phyloP scores from a whole-genome alignment of 2,329 filamentous ascomycete species.

The Botrytis elliptica region DNA sequence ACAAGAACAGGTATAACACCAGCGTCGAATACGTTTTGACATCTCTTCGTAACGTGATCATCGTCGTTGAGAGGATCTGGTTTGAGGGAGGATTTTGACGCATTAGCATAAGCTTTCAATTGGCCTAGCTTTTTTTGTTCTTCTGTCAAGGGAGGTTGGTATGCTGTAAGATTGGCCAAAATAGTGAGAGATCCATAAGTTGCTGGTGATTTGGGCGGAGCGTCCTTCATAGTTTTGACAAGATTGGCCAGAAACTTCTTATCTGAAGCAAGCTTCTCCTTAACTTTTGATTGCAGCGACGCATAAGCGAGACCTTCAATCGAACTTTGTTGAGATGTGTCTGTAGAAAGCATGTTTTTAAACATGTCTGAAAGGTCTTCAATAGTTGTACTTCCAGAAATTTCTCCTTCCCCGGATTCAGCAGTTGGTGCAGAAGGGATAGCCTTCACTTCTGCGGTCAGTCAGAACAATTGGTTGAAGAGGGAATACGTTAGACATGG shows the following conservation, averaged over 20 bases:
- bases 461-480: constrained; percentile 33
- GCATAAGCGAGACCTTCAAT: constrained; percentile 92
- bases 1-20: constrained; percentile 76
- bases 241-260: constrained; percentile 66
- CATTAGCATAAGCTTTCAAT: constrained; percentile 91
- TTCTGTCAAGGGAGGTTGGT: constrained; percentile 74
- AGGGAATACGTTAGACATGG: constrained; percentile 30
- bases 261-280: constrained; percentile 75
- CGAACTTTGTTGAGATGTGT: constrained; percentile 63
- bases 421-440: constrained; percentile 34
- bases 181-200: constrained; percentile 87
- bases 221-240: constrained; percentile 59
- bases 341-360: constrained; percentile 63
- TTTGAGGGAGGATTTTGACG: constrained; percentile 63
- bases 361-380: constrained; percentile 66
- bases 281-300: constrained; percentile 80
- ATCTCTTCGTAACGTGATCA: constrained; percentile 71
- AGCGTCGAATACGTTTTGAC: constrained; percentile 74
- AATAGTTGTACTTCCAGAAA: constrained; percentile 57
- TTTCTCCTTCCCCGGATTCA: constrained; percentile 42
- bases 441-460: constrained; percentile 41
- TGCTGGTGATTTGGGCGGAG: constrained; percentile 63
- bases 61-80: constrained; percentile 73
- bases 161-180: constrained; percentile 79
- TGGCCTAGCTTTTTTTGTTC: constrained; percentile 91